Base-by-base conservation (phyloP, 441 rosid genomes). In the Bruguiera hainesii region DNA sequence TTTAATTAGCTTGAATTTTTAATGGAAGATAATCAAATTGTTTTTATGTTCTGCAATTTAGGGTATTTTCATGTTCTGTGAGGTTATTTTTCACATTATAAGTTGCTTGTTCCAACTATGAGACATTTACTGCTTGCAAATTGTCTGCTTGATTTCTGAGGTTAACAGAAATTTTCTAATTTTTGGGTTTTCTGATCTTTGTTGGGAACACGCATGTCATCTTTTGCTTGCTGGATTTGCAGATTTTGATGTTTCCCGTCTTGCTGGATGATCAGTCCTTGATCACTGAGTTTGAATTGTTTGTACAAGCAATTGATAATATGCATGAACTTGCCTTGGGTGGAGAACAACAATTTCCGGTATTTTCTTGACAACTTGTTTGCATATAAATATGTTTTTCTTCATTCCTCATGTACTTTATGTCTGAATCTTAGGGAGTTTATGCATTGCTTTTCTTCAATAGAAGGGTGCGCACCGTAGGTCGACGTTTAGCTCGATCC, bases 231-330 rank as follows among this genome's bases (percentile, higher is more conserved):
- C 55, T 61, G 67, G 55, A 23, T 75, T 26, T 60, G 42, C 87
- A 96, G 98, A 96, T 93, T 75, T 83, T 96, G 85, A 96, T 93
- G 98, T 90, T 83, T 86, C 99, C 99, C 37, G 64, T 79, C 75
- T 83, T 96, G 80, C 81, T 96, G 71, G 93, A 96, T 76, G 96
- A 96, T 71, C 85, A 82, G 76, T 85, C 89, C 23, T 83, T 96
- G 66, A 84, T 84, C 73, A 56, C 75, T 71, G 99, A 93, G 80
- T 93, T 96, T 76, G 98, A 93, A 73, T 81, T 75, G 48, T 96
- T 93, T 65, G 84, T 96, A 75, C 96, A 87, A 86, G 87, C 96
- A 67, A 87, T 96, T 42, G 99, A 93, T 81, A 82, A 83, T 63
- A 81, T 93, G 78, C 99, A 96, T 73, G 99, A 96, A 82, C 78